phyloP scores from a whole-genome alignment of 495 filamentous ascomycete species.

The Aspergillus campestris region DNA sequence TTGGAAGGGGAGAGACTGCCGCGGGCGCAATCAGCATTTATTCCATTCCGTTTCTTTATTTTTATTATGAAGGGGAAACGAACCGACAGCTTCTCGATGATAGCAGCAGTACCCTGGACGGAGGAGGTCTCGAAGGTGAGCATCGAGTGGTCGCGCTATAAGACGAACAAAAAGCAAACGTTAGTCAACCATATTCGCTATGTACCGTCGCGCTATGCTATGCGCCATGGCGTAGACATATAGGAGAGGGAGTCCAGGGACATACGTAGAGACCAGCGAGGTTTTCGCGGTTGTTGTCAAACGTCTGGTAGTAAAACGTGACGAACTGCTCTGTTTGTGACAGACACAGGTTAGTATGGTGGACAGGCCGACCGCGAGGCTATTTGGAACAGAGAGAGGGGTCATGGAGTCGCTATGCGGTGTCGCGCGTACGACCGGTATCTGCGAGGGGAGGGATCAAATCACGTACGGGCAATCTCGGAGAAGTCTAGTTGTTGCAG shows the following conservation, averaged over 20 bases:
- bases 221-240: neutral
- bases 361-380: too few relatives aligned
- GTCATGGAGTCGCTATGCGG: too few relatives aligned
- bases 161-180: neutral
- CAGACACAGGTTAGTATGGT: conserved; percentile 10
- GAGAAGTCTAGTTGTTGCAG: conserved; percentile 36
- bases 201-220: neutral
- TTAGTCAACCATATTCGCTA: conserved; percentile 1
- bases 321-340: conserved; percentile 64
- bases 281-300: conserved; percentile 56
- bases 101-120: conserved; percentile 47
- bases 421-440: too few relatives aligned
- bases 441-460: too few relatives aligned
- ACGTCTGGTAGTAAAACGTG: conserved; percentile 78
- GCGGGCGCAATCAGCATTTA: neutral
- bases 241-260: neutral
- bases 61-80: conserved; percentile 12
- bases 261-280: conserved; percentile 73
- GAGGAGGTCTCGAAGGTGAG: conserved; percentile 77
- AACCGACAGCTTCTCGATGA: conserved; percentile 74
- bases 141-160: conserved; percentile 77
- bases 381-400: neutral
- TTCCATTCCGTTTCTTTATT: neutral
- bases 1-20: conserved; percentile 67
- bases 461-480: conserved; percentile 46